These are phyloP conservation scores for Boechera stricta DNA, from an alignment of 345 rosid genomes.

Conservation along the genomic window DNA sequence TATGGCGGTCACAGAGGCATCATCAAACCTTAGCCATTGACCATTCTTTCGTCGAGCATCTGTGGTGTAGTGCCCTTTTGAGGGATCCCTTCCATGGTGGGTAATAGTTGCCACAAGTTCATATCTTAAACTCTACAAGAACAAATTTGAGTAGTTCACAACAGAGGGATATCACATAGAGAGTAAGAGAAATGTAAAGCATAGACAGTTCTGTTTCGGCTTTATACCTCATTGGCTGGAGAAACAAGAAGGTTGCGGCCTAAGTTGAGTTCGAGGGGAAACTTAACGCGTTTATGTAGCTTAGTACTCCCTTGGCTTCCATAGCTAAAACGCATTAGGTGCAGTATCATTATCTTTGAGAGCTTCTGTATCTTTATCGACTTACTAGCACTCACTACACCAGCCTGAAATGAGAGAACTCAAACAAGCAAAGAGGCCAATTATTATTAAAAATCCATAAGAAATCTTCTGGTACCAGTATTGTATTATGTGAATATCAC, in stretches of 20 bases:
- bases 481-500: neutral
- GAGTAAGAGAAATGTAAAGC: constrained; percentile 12
- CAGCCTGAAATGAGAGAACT: constrained; percentile 57
- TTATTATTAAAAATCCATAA: neutral
- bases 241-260: constrained; percentile 73
- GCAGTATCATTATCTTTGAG: constrained; percentile 90
- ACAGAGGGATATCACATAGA: constrained; percentile 20
- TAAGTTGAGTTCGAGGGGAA: constrained; percentile 80
- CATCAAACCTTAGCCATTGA: constrained; percentile 89
- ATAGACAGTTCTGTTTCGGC: neutral
- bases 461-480: constrained; percentile 2
- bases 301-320: constrained; percentile 95
- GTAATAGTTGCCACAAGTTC: constrained; percentile 92
- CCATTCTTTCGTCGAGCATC: constrained; percentile 69
- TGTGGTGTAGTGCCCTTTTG: constrained; percentile 92
- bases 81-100: constrained; percentile 93
- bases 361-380: constrained; percentile 78
- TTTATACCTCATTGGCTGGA: constrained; percentile 65
- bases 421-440: constrained; percentile 27
- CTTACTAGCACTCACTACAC: constrained; percentile 83
- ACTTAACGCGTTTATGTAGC: constrained; percentile 77
- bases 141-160: constrained; percentile 20
- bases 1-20: constrained; percentile 74
- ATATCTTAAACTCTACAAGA: constrained; percentile 71
- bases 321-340: constrained; percentile 90